These are phyloP conservation scores for Paracorniculantispora psalliotae DNA, from an alignment of 2,329 filamentous ascomycete genomes.

Conservation along the genomic window DNA sequence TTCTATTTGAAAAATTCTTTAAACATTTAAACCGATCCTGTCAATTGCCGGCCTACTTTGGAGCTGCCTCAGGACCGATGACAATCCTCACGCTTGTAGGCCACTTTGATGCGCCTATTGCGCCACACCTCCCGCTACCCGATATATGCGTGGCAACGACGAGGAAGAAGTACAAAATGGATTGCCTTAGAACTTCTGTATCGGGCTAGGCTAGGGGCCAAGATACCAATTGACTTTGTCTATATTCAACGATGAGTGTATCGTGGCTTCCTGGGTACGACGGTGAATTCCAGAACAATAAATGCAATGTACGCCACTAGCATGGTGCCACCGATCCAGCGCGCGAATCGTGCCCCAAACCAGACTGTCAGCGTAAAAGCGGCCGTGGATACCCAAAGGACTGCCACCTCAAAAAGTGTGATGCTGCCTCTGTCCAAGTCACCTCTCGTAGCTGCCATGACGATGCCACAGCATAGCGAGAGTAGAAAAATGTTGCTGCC, in stretches of 20 bases:
- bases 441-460: conserved; percentile 19
- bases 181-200: no score
- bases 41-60: no score
- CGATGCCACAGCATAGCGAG: conserved; percentile 42
- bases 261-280: conserved; percentile 2
- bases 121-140: no score
- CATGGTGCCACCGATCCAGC: conserved; percentile 16
- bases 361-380: conserved; percentile 18
- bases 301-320: conserved; percentile 17
- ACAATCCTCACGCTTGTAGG: no score
- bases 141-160: no score
- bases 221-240: background rate
- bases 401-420: conserved; percentile 14
- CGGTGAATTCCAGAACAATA: conserved; percentile 17
- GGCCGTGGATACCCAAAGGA: conserved; percentile 18
- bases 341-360: conserved; percentile 14
- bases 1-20: no score
- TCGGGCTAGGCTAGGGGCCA: no score
- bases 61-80: no score
- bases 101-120: no score
- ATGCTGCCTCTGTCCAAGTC: conserved; percentile 14
- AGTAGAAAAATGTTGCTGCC: conserved; percentile 53
- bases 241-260: background rate
- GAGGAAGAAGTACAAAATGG: no score
- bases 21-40: no score